These are phyloP conservation scores for Oryza glumipatula DNA, from an alignment of 176 grass and related monocot species.

Conservation along the genomic window DNA sequence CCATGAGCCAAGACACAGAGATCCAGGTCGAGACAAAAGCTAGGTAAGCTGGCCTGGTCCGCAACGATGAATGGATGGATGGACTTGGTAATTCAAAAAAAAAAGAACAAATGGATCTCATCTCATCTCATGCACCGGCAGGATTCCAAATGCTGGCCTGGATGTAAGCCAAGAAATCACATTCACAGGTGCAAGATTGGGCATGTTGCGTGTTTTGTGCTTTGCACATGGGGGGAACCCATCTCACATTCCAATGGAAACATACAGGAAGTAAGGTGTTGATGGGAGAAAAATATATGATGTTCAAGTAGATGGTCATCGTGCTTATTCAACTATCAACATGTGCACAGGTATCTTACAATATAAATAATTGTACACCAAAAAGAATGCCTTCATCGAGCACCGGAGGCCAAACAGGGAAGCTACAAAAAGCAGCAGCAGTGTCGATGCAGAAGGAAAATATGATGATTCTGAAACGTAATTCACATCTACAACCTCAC, in stretches of 20 bases:
- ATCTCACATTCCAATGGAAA: neutral
- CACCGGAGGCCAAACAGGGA: constrained; percentile 35
- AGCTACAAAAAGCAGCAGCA: neutral
- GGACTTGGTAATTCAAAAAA: neutral
- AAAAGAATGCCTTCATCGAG: constrained; percentile 20
- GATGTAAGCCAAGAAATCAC: neutral
- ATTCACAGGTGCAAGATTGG: neutral
- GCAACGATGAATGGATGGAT: neutral
- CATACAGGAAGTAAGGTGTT: neutral
- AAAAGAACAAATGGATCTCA: neutral
- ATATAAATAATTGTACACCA: constrained; percentile 47
- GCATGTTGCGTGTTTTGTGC: neutral
- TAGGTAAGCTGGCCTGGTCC: constrained; percentile 30
- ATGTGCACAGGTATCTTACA: constrained; percentile 52
- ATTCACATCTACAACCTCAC: constrained; percentile 57
- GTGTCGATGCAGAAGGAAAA: neutral
- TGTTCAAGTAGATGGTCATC: constrained; percentile 33
- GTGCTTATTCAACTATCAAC: constrained; percentile 49
- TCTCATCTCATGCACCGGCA: neutral
- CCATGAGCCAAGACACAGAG: neutral
- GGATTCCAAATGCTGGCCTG: constrained; percentile 19
- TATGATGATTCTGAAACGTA: neutral
- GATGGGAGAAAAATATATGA: constrained; percentile 12
- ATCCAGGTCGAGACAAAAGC: constrained; percentile 24
- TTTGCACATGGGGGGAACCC: neutral